phyloP scores from a whole-genome alignment of 2,329 filamentous ascomycete species.

The Fusarium sp. region DNA sequence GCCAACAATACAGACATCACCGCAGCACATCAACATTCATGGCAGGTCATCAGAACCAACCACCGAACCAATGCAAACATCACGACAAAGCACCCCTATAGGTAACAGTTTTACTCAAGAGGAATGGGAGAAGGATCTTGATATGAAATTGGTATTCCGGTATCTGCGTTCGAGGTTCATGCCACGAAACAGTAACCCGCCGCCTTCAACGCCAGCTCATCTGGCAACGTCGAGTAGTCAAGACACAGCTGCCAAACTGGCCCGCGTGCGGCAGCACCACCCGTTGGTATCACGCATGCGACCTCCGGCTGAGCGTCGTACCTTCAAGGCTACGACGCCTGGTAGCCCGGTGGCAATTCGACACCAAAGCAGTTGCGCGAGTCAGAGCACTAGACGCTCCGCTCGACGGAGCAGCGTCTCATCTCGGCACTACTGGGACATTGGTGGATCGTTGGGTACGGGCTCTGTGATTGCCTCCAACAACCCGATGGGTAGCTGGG shows the following conservation, averaged over 20 bases:
- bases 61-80: slow-evolving; percentile 37
- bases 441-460: slow-evolving; percentile 83
- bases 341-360: slow-evolving; percentile 62
- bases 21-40: slow-evolving; percentile 55
- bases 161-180: slow-evolving; percentile 84
- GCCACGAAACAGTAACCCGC: slow-evolving; percentile 59
- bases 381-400: slow-evolving; percentile 84
- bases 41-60: slow-evolving; percentile 45
- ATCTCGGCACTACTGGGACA: slow-evolving; percentile 91
- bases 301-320: slow-evolving; percentile 63
- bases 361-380: slow-evolving; percentile 80
- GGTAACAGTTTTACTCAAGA: slow-evolving; percentile 70
- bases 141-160: slow-evolving; percentile 90
- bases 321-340: slow-evolving; percentile 67
- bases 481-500: slow-evolving; percentile 81
- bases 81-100: slow-evolving; percentile 44
- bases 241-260: slow-evolving; percentile 80
- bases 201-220: slow-evolving; percentile 60
- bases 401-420: slow-evolving; percentile 76
- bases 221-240: slow-evolving; percentile 66
- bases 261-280: slow-evolving; percentile 88
- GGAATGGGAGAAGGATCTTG: slow-evolving; percentile 94
- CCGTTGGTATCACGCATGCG: slow-evolving; percentile 77
- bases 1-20: slow-evolving; percentile 59
- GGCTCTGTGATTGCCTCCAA: slow-evolving; percentile 76